Evolutionary conservation across 768 basidiomycete genomes (phyloP), one percentile per base, ranked within the genome.

Genomic region (Boletus coccyginus): DNA sequence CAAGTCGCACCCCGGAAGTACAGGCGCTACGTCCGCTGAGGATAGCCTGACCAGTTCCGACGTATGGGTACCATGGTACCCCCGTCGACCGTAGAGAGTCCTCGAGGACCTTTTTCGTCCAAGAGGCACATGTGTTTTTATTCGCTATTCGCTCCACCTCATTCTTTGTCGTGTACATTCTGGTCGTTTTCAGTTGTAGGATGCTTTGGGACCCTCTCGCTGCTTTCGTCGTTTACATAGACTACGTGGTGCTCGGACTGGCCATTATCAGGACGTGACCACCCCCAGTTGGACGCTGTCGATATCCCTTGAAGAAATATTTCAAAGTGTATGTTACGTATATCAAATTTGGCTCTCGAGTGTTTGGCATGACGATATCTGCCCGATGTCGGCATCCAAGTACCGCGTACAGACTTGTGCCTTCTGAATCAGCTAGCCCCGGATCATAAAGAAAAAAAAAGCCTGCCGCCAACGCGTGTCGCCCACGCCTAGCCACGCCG

Each of bases 21-120:
- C 29, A 11, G 31, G 24, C 9, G 35, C 46, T 7, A 17, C 31
- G 9, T 33, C 31, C 13, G 35, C n/a, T 24, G 60, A 60, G 19
- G 68, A 68, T 47, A 42, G 46, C 6, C 44, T 68, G 55, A 57
- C 56, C 17, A 45, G 17, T 7, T 54, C 52, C 13, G 36, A 10
- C 6, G 62, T 70, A 43, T 68, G 67, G 67, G 39, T 17, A 9
- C 61, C 52, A 8, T 56, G 57, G 57, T 33, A 8, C n/a, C 8
- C 38, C 14, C 54, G 32, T 29, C 55, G 43, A 57, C 46, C 13
- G 11, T 50, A 51, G 44, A 36, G 19, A 7, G 9, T 40, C 36
- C 35, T 31, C 27, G 49, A 13, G 41, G 27, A 36, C 42, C 4
- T 24, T 8, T 27, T 27, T 27, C 21, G 27, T 27, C 27, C 27